These are phyloP conservation scores for Hirsutella rhossiliensis DNA, from an alignment of 2,329 filamentous ascomycete species.

Conservation along the genomic window DNA sequence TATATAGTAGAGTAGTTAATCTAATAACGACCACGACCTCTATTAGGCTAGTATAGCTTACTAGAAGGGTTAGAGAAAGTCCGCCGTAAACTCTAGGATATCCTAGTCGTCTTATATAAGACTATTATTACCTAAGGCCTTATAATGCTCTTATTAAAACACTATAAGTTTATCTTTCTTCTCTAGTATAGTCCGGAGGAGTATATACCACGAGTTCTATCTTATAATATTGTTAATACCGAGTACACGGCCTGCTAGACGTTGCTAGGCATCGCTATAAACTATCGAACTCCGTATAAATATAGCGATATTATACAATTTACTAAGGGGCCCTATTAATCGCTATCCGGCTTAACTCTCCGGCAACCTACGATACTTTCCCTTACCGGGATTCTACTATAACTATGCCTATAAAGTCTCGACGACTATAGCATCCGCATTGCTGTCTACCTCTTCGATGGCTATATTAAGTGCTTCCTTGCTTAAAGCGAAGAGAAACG, in stretches of 20 bases:
- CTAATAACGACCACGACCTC: not conserved
- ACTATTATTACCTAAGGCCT: slow-evolving; percentile 1
- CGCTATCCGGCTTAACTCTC: slow-evolving; percentile 1
- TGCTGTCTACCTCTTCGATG: not conserved
- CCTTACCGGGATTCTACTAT: not conserved
- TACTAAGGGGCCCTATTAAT: slow-evolving; percentile 1
- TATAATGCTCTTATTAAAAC: slow-evolving; percentile 2
- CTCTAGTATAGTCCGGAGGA: slow-evolving; percentile 1
- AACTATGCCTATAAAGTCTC: slow-evolving; percentile 1
- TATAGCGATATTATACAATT: slow-evolving; percentile 2
- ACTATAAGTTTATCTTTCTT: slow-evolving; percentile 2
- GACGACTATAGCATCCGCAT: not conserved
- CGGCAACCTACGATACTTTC: not conserved
- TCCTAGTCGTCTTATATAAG: slow-evolving; percentile 3
- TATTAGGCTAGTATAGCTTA: not conserved
- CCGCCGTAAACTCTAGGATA: slow-evolving; percentile 1
- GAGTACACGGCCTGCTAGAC: slow-evolving; percentile 1
- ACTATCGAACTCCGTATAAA: slow-evolving; percentile 3
- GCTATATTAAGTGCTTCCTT: not conserved
- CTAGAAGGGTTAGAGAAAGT: slow-evolving; percentile 3
- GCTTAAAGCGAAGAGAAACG: slow-evolving; percentile 1
- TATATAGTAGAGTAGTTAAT: not conserved
- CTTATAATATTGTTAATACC: slow-evolving; percentile 3
- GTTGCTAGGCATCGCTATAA: slow-evolving; percentile 1
- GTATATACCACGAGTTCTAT: slow-evolving; percentile 3